Evolutionary conservation across 352 stramenopile genomes (phyloP).

Genomic region (Pythium sukuiense): DNA sequence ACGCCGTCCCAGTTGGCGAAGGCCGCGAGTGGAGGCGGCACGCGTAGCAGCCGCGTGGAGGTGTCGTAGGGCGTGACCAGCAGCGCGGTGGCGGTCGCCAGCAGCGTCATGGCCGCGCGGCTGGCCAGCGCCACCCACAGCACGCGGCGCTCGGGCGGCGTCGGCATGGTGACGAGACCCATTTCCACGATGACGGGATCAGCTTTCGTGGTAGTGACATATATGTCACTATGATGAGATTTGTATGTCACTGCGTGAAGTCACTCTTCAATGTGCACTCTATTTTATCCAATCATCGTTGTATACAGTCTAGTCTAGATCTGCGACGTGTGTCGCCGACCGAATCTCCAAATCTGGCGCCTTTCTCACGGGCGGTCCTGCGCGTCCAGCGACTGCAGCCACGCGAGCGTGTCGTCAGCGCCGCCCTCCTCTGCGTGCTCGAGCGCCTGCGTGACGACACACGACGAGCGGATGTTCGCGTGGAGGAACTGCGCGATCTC

Average conservation of each 20-base stretch:
- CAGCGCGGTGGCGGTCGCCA: constrained; percentile 42
- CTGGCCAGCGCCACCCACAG: constrained; percentile 49
- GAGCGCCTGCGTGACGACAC: constrained; percentile 50
- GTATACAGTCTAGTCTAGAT: constrained; percentile 26
- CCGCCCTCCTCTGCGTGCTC: constrained; percentile 65
- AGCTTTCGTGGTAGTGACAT: not conserved
- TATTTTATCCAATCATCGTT: constrained; percentile 36
- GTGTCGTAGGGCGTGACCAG: constrained; percentile 73
- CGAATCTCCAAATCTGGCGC: not conserved
- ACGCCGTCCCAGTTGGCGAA: constrained; percentile 87
- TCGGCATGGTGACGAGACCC: not conserved
- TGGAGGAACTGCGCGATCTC: constrained; percentile 57
- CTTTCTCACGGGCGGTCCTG: constrained; percentile 18
- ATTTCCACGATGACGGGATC: not conserved
- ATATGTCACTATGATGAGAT: not conserved
- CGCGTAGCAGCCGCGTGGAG: constrained; percentile 40
- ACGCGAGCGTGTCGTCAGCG: constrained; percentile 59
- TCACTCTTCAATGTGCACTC: constrained; percentile 15
- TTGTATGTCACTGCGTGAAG: not conserved
- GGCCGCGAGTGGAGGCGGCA: constrained; percentile 31
- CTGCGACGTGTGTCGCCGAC: constrained; percentile 22
- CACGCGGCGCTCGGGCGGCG: constrained; percentile 33
- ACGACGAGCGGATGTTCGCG: constrained; percentile 40
- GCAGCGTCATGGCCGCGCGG: constrained; percentile 44
- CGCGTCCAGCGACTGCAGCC: constrained; percentile 42